Percentiles rank a stretch among this genome's conserved stretches.
Evolutionary conservation across 805 yeast species (phyloP).

Genomic region (Ogataea neopini): DNA sequence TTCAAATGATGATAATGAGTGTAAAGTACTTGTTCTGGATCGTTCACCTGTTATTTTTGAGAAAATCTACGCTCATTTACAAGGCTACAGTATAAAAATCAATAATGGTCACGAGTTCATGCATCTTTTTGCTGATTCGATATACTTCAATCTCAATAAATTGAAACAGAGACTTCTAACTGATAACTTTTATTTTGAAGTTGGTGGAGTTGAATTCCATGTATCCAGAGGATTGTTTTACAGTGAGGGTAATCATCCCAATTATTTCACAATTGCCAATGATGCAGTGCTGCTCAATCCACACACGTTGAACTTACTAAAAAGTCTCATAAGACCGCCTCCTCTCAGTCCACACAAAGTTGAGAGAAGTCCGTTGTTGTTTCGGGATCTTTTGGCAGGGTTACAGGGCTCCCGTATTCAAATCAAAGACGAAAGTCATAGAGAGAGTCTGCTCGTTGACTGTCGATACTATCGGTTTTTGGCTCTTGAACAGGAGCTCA

Average conservation of each 20-base stretch:
- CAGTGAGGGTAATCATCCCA: constrained; percentile 70
- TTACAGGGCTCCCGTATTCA: constrained; percentile 55
- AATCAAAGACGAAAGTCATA: constrained; percentile 52
- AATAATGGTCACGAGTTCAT: constrained; percentile 60
- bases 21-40: constrained; percentile 61
- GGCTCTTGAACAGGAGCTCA: constrained; percentile 69
- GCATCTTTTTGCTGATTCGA: constrained; percentile 66
- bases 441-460: constrained; percentile 62
- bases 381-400: constrained; percentile 53
- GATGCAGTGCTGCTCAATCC: constrained; percentile 54
- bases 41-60: constrained; percentile 71
- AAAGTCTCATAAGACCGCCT: constrained; percentile 70
- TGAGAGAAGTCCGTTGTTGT: constrained; percentile 54
- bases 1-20: constrained; percentile 37
- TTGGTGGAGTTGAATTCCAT: constrained; percentile 63
- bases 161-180: constrained; percentile 49
- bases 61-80: constrained; percentile 68
- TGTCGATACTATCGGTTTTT: constrained; percentile 76
- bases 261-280: constrained; percentile 68
- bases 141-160: constrained; percentile 65
- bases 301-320: constrained; percentile 36
- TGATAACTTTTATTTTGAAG: constrained; percentile 55
- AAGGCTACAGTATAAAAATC: constrained; percentile 74
- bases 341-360: constrained; percentile 61
- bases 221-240: constrained; percentile 56